Evolutionary conservation across 352 stramenopile species (phyloP).

Genomic region (Achlya hypogyna): DNA sequence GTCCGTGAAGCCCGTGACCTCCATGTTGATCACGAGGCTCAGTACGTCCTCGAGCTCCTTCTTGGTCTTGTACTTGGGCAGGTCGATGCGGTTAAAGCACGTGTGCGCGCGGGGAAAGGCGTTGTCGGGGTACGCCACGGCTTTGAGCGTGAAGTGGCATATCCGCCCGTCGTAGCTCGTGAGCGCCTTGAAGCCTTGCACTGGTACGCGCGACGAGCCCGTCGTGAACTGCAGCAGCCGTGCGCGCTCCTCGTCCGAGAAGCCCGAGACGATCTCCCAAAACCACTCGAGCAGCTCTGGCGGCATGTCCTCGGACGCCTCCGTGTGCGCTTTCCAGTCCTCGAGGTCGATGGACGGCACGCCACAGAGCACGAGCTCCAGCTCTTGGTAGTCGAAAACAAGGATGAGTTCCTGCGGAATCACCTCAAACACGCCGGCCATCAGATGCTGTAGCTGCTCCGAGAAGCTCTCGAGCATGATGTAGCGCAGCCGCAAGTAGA

Average conservation of each 20-base stretch:
- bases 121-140: constrained; percentile 45
- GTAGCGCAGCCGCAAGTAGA: constrained; percentile 93
- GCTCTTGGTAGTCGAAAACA: constrained; percentile 76
- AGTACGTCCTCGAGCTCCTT: constrained; percentile 89
- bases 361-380: constrained; percentile 73
- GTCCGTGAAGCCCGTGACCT: constrained; percentile 86
- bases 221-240: constrained; percentile 49
- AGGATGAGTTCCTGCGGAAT: constrained; percentile 85
- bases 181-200: constrained; percentile 55
- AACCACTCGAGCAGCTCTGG: constrained; percentile 70
- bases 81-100: constrained; percentile 76
- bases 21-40: constrained; percentile 92
- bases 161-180: constrained; percentile 52
- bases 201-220: constrained; percentile 42
- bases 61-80: constrained; percentile 88
- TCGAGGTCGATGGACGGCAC: constrained; percentile 74
- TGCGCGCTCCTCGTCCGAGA: constrained; percentile 45
- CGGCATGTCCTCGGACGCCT: constrained; percentile 79
- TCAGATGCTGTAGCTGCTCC: constrained; percentile 88
- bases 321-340: constrained; percentile 76
- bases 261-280: constrained; percentile 45
- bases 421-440: constrained; percentile 95
- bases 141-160: constrained; percentile 54
- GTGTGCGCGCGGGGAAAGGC: constrained; percentile 39
- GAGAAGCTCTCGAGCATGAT: constrained; percentile 91